Evolutionary conservation across 1,284 basidiomycete species (phyloP).

Genomic region (Takashimella tepidaria): DNA sequence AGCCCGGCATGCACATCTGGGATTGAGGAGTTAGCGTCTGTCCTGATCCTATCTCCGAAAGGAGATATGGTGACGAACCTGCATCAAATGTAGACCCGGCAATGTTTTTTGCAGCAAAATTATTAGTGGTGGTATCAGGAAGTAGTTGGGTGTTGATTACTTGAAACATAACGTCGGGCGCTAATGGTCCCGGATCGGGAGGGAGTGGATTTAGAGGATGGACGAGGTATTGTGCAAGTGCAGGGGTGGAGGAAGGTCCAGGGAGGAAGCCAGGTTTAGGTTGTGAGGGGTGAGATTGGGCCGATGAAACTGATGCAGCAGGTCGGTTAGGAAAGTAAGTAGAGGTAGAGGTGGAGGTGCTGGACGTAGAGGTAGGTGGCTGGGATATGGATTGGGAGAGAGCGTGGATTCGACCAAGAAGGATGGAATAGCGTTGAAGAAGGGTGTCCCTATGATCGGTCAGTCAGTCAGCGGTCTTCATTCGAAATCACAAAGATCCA

Average conservation of each 20-base stretch:
- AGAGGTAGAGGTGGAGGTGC: slow-evolving; percentile 2
- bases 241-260: slow-evolving; percentile 4
- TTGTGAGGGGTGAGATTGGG: background rate
- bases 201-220: slow-evolving; percentile 38
- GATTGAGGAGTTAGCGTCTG: background rate
- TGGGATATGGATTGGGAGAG: slow-evolving; percentile 27
- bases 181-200: slow-evolving; percentile 17
- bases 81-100: background rate
- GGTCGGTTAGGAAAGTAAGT: background rate
- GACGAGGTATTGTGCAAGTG: slow-evolving; percentile 24
- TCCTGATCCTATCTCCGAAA: background rate
- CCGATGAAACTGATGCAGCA: background rate
- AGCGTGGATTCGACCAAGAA: slow-evolving; percentile 34
- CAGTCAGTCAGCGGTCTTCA: no score
- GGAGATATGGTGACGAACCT: background rate
- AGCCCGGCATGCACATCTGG: no score
- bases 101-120: background rate
- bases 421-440: slow-evolving; percentile 37
- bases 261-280: background rate
- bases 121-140: slow-evolving; percentile 9
- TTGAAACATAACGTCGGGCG: slow-evolving; percentile 34
- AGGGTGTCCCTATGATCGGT: slow-evolving; percentile 42
- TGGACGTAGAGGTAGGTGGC: slow-evolving; percentile 8
- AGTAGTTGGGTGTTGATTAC: slow-evolving; percentile 28
- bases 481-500: no score